Conservation (phyloP, 2,329 filamentous ascomycete genomes). For the Rosellinia necatrix region DNA sequence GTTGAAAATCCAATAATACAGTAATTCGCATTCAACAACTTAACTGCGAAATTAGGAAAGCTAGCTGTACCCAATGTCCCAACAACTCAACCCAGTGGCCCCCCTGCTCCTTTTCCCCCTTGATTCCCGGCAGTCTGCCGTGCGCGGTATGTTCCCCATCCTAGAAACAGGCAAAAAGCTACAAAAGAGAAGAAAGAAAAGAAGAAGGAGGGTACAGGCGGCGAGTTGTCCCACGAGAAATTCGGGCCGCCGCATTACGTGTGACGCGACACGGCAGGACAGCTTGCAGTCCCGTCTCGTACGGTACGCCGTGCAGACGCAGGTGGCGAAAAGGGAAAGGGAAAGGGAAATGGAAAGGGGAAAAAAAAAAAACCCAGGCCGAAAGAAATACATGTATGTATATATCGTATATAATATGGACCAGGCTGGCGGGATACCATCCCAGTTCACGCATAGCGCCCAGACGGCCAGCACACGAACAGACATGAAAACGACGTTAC, state of each 20-base stretch:
- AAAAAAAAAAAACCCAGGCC: too few species aligned
- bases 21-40: background rate
- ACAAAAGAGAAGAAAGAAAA: background rate
- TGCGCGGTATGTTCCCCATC: too few species aligned
- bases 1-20: background rate
- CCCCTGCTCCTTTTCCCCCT: too few species aligned
- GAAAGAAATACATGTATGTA: too few species aligned
- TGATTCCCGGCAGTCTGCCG: too few species aligned
- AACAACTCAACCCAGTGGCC: background rate
- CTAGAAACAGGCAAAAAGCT: too few species aligned
- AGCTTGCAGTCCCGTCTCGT: slow-evolving; percentile 1
- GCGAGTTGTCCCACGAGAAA: slow-evolving; percentile 1
- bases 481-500: too few species aligned
- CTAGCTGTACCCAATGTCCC: background rate
- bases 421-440: too few species aligned
- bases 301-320: background rate
- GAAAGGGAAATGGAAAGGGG: background rate
- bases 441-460: slow-evolving; percentile 11
- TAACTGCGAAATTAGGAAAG: too few species aligned
- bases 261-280: slow-evolving; percentile 9
- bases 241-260: slow-evolving; percentile 25
- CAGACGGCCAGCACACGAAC: background rate
- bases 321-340: background rate
- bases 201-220: too few species aligned
- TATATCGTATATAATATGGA: too few species aligned